A percentile compares a stretch with the other conserved stretches of the same genome.
phyloP scores from a whole-genome alignment of 2,329 filamentous ascomycete species.

The Trichoderma endophyticum region DNA sequence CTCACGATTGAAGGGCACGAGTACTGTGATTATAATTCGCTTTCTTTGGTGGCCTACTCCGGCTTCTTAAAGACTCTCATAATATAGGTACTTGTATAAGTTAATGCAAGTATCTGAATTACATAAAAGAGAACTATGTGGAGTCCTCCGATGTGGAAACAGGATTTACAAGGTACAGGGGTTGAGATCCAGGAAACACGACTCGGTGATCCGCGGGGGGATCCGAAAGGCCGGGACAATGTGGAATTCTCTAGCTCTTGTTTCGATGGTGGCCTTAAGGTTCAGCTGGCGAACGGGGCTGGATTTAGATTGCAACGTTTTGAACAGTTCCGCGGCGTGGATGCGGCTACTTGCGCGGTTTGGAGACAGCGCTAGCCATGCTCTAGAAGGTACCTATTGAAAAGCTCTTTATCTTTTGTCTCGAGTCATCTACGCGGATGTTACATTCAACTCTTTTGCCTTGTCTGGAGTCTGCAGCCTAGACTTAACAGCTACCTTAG shows the following conservation, averaged over 20 bases:
- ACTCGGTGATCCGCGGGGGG: neutral
- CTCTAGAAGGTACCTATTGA: neutral
- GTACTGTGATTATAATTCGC: neutral
- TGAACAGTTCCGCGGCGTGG: neutral
- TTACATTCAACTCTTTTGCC: neutral
- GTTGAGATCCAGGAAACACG: neutral
- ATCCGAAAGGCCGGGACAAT: neutral
- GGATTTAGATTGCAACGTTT: neutral
- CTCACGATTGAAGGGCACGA: fast-evolving
- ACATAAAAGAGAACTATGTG: neutral
- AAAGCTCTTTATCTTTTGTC: neutral
- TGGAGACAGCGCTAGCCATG: neutral
- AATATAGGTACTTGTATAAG: too few relatives aligned
- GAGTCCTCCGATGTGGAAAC: neutral
- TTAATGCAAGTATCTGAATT: neutral
- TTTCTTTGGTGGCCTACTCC: neutral
- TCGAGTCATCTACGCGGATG: neutral
- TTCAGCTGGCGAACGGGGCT: neutral
- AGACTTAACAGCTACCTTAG: neutral
- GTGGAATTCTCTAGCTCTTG: neutral
- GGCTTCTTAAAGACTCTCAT: neutral
- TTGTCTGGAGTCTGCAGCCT: neutral
- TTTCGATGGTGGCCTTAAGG: neutral
- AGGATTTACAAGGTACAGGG: neutral
- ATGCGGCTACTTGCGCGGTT: neutral